Conservation (phyloP, 192 early-diverging fungal genomes). For the Linnemannia exigua region DNA sequence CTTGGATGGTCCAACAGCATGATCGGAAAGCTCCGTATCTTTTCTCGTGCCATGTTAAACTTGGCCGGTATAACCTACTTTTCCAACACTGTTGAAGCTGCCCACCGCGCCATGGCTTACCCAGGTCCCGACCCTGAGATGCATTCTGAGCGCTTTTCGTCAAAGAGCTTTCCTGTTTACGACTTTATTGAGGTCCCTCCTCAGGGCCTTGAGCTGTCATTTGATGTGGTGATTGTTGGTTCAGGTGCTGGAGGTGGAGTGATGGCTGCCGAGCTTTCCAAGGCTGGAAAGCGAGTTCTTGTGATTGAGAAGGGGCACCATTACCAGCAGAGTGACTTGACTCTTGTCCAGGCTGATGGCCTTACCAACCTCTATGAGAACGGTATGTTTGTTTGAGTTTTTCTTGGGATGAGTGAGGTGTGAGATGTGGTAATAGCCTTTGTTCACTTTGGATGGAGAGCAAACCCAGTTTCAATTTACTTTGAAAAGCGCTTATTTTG, state of each 20-base stretch:
- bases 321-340: slow-evolving; percentile 65
- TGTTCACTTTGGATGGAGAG: slow-evolving; percentile 1
- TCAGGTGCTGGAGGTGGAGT: slow-evolving; percentile 80
- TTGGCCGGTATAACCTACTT: slow-evolving; percentile 27
- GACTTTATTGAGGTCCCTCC: slow-evolving; percentile 67
- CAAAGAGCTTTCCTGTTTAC: slow-evolving; percentile 61
- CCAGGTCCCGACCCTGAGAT: slow-evolving; percentile 63
- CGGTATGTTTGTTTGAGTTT: slow-evolving; percentile 27
- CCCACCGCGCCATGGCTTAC: slow-evolving; percentile 68
- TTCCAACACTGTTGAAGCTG: slow-evolving; percentile 14
- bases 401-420: slow-evolving; percentile 17
- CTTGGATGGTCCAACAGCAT: slow-evolving; percentile 44
- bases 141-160: slow-evolving; percentile 51
- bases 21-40: slow-evolving; percentile 44
- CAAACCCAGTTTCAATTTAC: background rate
- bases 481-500: background rate
- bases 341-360: slow-evolving; percentile 64
- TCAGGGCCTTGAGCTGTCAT: slow-evolving; percentile 51
- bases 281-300: slow-evolving; percentile 75
- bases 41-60: slow-evolving; percentile 24
- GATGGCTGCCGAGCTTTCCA: slow-evolving; percentile 73
- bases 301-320: slow-evolving; percentile 83
- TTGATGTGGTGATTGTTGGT: slow-evolving; percentile 79
- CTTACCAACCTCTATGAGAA: slow-evolving; percentile 70
- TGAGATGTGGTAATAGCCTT: background rate